Conservation (phyloP, 1,139 yeast genomes). For the Candida freyschussii region DNA sequence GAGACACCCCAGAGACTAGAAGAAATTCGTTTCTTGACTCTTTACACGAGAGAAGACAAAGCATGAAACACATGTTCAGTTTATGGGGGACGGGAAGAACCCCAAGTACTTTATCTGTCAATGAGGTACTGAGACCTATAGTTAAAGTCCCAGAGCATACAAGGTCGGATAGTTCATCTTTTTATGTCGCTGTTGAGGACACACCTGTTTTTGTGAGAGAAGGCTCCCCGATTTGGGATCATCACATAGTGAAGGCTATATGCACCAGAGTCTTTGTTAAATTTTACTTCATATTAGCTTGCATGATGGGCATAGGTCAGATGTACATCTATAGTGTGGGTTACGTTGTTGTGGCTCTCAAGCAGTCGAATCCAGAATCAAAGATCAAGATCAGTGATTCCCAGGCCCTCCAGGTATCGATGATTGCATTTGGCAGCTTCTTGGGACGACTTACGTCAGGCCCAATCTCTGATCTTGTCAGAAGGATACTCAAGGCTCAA, state of each 20-base stretch:
- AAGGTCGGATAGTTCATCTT: constrained; percentile 19
- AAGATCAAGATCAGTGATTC: constrained; percentile 41
- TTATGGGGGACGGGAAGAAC: constrained; percentile 27
- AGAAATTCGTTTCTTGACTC: constrained; percentile 1
- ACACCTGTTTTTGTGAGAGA: constrained; percentile 25
- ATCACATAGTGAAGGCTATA: constrained; percentile 21
- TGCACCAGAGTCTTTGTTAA: constrained; percentile 34
- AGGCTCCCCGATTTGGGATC: constrained; percentile 25
- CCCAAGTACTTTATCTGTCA: constrained; percentile 18
- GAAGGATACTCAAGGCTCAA: constrained; percentile 46
- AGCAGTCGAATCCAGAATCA: constrained; percentile 55
- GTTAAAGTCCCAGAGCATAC: constrained; percentile 6
- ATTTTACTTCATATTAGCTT: constrained; percentile 52
- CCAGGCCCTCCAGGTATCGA: constrained; percentile 55
- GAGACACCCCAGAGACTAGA: too few species aligned
- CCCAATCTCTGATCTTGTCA: constrained; percentile 48
- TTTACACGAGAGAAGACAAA: constrained; percentile 13
- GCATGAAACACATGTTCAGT: constrained; percentile 19
- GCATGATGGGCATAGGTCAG: constrained; percentile 57
- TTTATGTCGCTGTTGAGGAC: constrained; percentile 26
- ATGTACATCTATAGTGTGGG: constrained; percentile 63
- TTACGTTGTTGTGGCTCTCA: constrained; percentile 58
- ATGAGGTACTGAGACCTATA: constrained; percentile 11
- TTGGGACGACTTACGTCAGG: constrained; percentile 51
- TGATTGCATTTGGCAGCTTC: constrained; percentile 51